Evolutionary conservation across 2,329 filamentous ascomycete genomes (phyloP).

Genomic region (Blastomyces percursus): DNA sequence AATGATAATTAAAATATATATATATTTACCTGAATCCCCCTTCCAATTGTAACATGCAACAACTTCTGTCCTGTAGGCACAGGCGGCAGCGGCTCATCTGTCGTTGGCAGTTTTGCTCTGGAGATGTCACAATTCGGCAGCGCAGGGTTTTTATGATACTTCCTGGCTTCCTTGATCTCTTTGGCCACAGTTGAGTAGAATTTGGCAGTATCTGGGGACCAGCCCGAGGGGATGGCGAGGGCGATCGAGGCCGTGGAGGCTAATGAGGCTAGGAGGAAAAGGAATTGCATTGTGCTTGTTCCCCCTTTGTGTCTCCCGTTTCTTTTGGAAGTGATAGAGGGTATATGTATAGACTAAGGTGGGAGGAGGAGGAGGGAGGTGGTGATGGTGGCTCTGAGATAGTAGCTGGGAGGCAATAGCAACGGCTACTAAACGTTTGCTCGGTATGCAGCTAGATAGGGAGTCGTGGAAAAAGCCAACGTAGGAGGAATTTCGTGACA

Average conservation of each 20-base stretch:
- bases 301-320: too few relatives aligned
- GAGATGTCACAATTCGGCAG: conserved; percentile 25
- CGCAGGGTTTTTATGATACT: conserved; percentile 12
- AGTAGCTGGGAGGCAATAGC: background rate
- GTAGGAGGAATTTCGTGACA: background rate
- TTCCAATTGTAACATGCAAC: conserved; percentile 71
- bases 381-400: conserved; percentile 2
- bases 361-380: background rate
- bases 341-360: too few relatives aligned
- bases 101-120: conserved; percentile 32
- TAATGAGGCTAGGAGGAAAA: conserved; percentile 23
- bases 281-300: conserved; percentile 15
- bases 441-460: background rate
- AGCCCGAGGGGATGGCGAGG: conserved; percentile 27
- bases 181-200: conserved; percentile 32
- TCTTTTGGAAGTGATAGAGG: too few relatives aligned
- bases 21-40: conserved; percentile 52
- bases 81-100: conserved; percentile 49
- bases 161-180: conserved; percentile 25
- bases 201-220: conserved; percentile 31
- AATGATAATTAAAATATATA: background rate
- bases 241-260: conserved; percentile 24
- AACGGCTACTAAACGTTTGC: background rate
- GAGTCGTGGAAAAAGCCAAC: background rate
- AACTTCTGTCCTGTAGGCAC: conserved; percentile 52